These are phyloP conservation scores for Colletotrichum melonis DNA, from an alignment of 2,329 filamentous ascomycete species.

Conservation along the genomic window DNA sequence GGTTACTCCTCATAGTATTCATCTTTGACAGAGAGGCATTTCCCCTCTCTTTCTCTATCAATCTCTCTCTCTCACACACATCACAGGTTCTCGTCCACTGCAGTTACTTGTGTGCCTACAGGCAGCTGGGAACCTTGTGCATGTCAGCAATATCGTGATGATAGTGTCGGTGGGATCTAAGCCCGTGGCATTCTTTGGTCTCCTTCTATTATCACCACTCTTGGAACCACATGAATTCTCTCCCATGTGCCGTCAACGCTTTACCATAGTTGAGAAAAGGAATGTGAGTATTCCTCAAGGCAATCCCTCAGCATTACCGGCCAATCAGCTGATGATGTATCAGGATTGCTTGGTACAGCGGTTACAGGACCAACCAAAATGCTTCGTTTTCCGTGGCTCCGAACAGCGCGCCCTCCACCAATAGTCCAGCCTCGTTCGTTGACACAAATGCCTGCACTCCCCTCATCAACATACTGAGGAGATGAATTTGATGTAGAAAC, in stretches of 20 bases:
- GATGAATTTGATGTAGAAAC: not conserved
- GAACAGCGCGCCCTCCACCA: not conserved
- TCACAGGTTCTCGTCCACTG: no score
- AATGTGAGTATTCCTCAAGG: not conserved
- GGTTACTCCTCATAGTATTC: no score
- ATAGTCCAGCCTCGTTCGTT: not conserved
- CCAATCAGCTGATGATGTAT: not conserved
- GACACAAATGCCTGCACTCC: not conserved
- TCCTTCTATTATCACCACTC: not conserved
- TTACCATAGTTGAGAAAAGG: not conserved
- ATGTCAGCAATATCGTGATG: not conserved
- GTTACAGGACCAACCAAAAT: slow-evolving; percentile 21
- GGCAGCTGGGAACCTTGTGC: no score
- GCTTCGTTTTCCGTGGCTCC: not conserved
- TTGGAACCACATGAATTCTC: not conserved
- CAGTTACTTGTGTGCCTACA: no score
- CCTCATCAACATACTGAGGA: not conserved
- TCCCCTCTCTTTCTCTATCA: no score
- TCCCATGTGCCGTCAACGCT: not conserved
- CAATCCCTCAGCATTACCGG: not conserved
- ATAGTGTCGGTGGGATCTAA: not conserved
- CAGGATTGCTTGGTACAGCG: not conserved
- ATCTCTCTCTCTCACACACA: no score
- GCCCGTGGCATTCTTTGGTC: not conserved
- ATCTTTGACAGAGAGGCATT: no score